These are phyloP conservation scores for Podaxis pistillaris DNA, from an alignment of 768 basidiomycete species.

Conservation along the genomic window DNA sequence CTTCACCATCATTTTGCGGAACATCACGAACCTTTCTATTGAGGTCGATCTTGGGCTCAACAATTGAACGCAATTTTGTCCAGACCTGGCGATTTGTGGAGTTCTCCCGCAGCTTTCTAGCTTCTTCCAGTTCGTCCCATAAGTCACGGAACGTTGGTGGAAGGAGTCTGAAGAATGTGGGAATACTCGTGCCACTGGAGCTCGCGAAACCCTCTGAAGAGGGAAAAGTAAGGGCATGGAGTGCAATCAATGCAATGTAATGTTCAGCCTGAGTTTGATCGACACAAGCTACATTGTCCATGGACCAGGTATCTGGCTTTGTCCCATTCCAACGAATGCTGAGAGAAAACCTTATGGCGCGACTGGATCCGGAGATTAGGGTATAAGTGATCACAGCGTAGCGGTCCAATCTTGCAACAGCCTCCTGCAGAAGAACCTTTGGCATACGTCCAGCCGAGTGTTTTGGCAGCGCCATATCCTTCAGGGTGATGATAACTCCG, in stretches of 20 bases:
- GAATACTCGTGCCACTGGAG: slow-evolving; percentile 41
- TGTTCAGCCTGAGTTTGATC: slow-evolving; percentile 82
- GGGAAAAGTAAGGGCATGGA: slow-evolving; percentile 76
- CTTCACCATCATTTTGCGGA: background rate
- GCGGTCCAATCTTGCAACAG: slow-evolving; percentile 64
- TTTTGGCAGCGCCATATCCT: slow-evolving; percentile 81
- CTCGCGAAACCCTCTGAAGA: slow-evolving; percentile 61
- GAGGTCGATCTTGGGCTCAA: slow-evolving; percentile 56
- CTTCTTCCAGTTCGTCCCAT: slow-evolving; percentile 84
- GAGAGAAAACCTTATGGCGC: slow-evolving; percentile 72
- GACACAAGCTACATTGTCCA: slow-evolving; percentile 83
- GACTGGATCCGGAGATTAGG: slow-evolving; percentile 64
- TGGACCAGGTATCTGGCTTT: slow-evolving; percentile 64
- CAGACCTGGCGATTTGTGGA: slow-evolving; percentile 66
- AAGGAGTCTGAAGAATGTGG: slow-evolving; percentile 75
- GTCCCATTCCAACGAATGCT: slow-evolving; percentile 72
- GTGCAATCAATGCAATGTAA: slow-evolving; percentile 82
- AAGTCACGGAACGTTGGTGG: slow-evolving; percentile 83
- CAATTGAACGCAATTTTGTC: slow-evolving; percentile 61
- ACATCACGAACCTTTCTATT: slow-evolving; percentile 37
- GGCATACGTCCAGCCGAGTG: slow-evolving; percentile 83
- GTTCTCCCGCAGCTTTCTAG: slow-evolving; percentile 61
- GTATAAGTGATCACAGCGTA: slow-evolving; percentile 74
- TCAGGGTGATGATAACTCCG: slow-evolving; percentile 52
- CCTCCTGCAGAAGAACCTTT: slow-evolving; percentile 67